Base-by-base conservation (phyloP, 1,139 yeast genomes). In the Candida tetrigidarum region DNA sequence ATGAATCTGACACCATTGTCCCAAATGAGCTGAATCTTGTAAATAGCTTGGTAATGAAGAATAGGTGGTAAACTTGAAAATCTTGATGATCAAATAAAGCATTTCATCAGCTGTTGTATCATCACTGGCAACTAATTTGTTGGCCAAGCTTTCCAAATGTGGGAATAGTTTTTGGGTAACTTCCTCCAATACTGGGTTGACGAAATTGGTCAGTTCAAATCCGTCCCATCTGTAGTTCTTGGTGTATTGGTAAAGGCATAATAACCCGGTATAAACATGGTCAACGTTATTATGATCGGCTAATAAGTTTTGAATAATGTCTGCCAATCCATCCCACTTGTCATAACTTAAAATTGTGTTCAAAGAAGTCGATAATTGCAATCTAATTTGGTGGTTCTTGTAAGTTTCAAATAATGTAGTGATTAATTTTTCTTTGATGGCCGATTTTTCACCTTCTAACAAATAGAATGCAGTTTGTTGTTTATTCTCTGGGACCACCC, bases 1-100 rank as follows among this genome's bases (percentile, higher is more conserved):
- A 56, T 83, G 89, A 44, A 78, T 64, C 44, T 78, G 80, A 50
- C 86, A 79, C 92, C 92, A 85, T 37, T 72, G 69, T 25, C 84
- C 83, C 51, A 85, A 63, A 45, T 79, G 76, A 23, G 70, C 62
- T 11, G 74, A 62, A 51, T 78, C 74, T 44, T 63, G 80, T 49
- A 85, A 76, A 59, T 83, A 84, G 6, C 71, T 65, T 3, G 91
- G 88, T 42, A 84, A 69, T 23, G 76, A 73, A 20, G 80, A 74
- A 52, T 70, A 74, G 3, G 88, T 81, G 16, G 80, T 67, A 56
- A 74, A 85, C 60, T 85, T 85, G 71, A 84, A 84, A 26, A 80
- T 77, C 59, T 86, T 86, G 47, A 84, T 64, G 30, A 83, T 77
- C 57, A 81, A 66, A 59, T 84, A 84, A 47, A 83, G 62, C 68